phyloP scores from a whole-genome alignment of 179 eudicot genomes.

The Silene noctiflora region DNA sequence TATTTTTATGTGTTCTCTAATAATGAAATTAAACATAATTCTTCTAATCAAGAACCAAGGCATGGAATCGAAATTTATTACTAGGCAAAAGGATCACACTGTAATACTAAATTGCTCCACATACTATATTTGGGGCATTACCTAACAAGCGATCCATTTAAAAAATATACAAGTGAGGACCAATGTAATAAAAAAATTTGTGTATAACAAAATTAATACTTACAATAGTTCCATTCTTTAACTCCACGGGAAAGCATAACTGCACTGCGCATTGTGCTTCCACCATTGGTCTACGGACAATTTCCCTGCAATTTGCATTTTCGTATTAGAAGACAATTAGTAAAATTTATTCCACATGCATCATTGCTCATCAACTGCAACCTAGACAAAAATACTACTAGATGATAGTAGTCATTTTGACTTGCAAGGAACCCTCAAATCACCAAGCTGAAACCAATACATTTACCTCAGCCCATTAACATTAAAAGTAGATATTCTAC shows the following conservation, averaged over 20 bases:
- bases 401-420: no score
- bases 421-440: no score
- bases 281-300: conserved; percentile 86
- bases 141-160: not conserved
- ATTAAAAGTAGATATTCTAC: no score
- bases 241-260: conserved; percentile 77
- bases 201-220: conserved; percentile 12
- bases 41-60: conserved; percentile 2
- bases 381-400: not conserved
- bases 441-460: no score
- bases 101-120: not conserved
- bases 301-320: conserved; percentile 52
- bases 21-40: not conserved
- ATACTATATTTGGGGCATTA: not conserved
- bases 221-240: conserved; percentile 77
- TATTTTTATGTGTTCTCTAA: not conserved
- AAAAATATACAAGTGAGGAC: not conserved
- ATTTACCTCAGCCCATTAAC: no score
- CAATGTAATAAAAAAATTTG: not conserved
- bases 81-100: not conserved
- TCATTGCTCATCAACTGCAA: conserved; percentile 6
- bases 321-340: not conserved
- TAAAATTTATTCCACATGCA: not conserved
- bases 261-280: conserved; percentile 95
- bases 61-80: not conserved